Percentiles rank a stretch among this genome's conserved stretches.
Conservation (phyloP, 2,329 filamentous ascomycete genomes). For the Alternaria solani region DNA sequence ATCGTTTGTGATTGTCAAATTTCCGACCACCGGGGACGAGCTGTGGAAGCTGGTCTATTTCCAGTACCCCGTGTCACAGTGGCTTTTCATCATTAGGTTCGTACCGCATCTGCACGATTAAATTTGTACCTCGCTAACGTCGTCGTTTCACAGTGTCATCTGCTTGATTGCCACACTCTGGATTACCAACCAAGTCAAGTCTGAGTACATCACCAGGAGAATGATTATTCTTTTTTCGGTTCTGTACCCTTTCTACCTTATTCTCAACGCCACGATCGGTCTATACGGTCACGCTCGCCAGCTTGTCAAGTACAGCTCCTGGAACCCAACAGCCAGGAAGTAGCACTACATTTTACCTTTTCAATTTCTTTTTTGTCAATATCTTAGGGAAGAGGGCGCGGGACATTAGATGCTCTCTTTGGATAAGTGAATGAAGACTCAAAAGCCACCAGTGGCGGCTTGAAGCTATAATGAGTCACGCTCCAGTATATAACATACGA, state of each 20-base stretch:
- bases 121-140: slow-evolving; percentile 22
- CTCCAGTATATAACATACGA: not conserved
- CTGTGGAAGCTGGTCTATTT: slow-evolving; percentile 57
- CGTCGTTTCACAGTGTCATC: slow-evolving; percentile 44
- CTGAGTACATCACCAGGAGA: slow-evolving; percentile 55
- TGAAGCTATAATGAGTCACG: not conserved
- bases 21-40: slow-evolving; percentile 50
- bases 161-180: slow-evolving; percentile 57
- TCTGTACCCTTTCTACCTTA: slow-evolving; percentile 55
- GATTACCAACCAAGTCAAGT: slow-evolving; percentile 57
- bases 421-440: not conserved
- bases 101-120: slow-evolving; percentile 20
- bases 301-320: slow-evolving; percentile 56
- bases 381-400: not conserved
- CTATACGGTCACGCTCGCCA: slow-evolving; percentile 59
- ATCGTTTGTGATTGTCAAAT: slow-evolving; percentile 57
- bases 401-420: not conserved
- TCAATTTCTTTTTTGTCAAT: slow-evolving; percentile 1
- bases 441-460: not conserved
- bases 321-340: slow-evolving; percentile 58
- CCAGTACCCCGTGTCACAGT: slow-evolving; percentile 58
- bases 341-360: slow-evolving; percentile 13
- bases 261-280: slow-evolving; percentile 56
- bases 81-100: slow-evolving; percentile 58
- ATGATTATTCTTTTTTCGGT: slow-evolving; percentile 56